Base-by-base conservation (phyloP, 140 eudicot species). In the Oenanthe javanica region DNA sequence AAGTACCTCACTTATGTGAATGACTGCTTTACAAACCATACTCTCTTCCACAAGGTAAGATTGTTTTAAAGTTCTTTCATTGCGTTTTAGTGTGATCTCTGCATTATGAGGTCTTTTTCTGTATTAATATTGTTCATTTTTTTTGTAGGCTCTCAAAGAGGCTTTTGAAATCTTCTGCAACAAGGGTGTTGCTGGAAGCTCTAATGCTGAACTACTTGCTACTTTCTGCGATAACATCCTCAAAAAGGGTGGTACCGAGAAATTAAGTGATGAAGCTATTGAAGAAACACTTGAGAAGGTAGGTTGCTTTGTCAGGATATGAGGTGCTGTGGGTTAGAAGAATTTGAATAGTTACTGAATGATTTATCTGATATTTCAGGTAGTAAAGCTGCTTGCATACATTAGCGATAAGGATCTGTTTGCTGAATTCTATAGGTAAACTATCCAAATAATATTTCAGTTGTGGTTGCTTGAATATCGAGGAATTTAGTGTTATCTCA, bases 211-310 rank as follows among this genome's bases (percentile, higher is more conserved):
- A 77, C 88, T 92, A 47, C 90, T 94, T 71, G 98, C 97, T 64
- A 90, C 94, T 51, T 94, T 88, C 80, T 94, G 98, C 85, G 98
- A 94, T 84, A 94, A 94, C 84, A 93, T 96, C 64, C 96, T 96
- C 46, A 96, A 96, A 79, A 96, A 96, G 79, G 99, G 99, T 79
- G 99, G 99, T 31, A 93, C 96, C 86, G 99, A 96, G 88, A 93
- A 91, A 82, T 79, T 96, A 87, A 96, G 99, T 75, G 99, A 93
- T 84, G 99, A 96, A 81, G 99, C 98, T 81, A 96, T 96, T 84
- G 99, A 96, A 82, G 99, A 96, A 73, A 90, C 98, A 5, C 91
- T 96, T 63, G 99, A 96, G 87, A 96, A 96, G 96, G 99, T 96
- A 84, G 79, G 77, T 43, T 79, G 42, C 61, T 66, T 76, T 6